Percentiles rank a stretch among this genome's conserved stretches.
These are phyloP conservation scores for Flaveria sonorensis DNA, from an alignment of 129 eudicot species.

Conservation along the genomic window DNA sequence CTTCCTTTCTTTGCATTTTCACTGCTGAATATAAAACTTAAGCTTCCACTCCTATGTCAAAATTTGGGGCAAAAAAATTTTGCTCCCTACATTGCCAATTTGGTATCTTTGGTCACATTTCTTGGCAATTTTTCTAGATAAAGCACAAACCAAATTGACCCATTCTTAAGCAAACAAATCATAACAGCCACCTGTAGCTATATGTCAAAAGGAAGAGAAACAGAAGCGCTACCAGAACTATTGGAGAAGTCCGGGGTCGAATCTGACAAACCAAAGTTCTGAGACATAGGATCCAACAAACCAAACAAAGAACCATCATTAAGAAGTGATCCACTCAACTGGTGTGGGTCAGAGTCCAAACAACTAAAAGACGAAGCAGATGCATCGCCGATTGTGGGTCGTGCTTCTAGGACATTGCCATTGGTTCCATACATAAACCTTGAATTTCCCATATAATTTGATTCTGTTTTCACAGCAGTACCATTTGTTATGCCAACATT, in stretches of 20 bases:
- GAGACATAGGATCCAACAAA: conserved; percentile 55
- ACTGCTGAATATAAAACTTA: neutral
- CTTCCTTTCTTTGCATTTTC: neutral
- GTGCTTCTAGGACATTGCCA: conserved; percentile 50
- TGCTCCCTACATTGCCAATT: neutral
- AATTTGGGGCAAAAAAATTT: too few relatives aligned
- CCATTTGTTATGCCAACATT: conserved; percentile 56
- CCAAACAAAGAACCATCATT: conserved; percentile 62
- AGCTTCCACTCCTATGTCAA: neutral
- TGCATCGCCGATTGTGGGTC: conserved; percentile 55
- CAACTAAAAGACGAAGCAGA: conserved; percentile 62
- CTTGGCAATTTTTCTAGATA: neutral
- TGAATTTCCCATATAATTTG: conserved; percentile 55
- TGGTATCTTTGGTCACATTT: neutral
- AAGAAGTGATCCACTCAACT: conserved; percentile 57
- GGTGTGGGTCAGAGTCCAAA: conserved; percentile 67
- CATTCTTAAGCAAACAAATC: neutral
- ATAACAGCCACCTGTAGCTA: neutral
- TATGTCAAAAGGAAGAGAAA: conserved; percentile 33
- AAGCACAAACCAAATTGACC: neutral
- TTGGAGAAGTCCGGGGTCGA: conserved; percentile 54
- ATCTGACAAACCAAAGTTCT: conserved; percentile 55
- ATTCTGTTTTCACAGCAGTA: conserved; percentile 63
- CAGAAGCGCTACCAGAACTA: conserved; percentile 50
- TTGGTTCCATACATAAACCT: conserved; percentile 53